phyloP scores from a whole-genome alignment of 768 basidiomycete genomes.

The Tylopilus plumbeoviolaceoides region DNA sequence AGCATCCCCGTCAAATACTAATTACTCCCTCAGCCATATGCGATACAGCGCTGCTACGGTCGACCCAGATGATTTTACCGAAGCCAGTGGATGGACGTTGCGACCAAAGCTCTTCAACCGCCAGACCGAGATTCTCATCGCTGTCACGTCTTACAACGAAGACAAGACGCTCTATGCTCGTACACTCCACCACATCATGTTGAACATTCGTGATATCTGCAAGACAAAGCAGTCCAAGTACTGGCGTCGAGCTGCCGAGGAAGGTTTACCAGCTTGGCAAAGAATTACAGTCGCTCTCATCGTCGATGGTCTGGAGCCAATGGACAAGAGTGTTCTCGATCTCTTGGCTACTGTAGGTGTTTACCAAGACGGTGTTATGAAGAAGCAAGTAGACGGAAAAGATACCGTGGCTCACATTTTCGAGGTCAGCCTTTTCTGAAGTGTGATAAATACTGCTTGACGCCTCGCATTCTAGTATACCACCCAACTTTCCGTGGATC shows the following conservation, averaged over 20 bases:
- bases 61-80: slow-evolving; percentile 85
- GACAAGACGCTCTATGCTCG: slow-evolving; percentile 89
- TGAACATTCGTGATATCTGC: slow-evolving; percentile 97
- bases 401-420: slow-evolving; percentile 93
- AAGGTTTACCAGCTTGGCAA: slow-evolving; percentile 86
- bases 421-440: slow-evolving; percentile 51
- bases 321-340: slow-evolving; percentile 94
- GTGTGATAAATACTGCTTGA: slow-evolving; percentile 3
- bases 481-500: slow-evolving; percentile 90
- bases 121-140: slow-evolving; percentile 89
- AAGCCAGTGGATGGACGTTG: slow-evolving; percentile 78
- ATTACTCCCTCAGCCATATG: slow-evolving; percentile 58
- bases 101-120: slow-evolving; percentile 83
- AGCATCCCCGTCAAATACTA: background rate
- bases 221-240: slow-evolving; percentile 93
- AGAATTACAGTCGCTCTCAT: slow-evolving; percentile 87
- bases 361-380: slow-evolving; percentile 95
- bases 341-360: slow-evolving; percentile 86
- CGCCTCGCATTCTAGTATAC: slow-evolving; percentile 63
- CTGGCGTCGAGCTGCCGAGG: slow-evolving; percentile 80
- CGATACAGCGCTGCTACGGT: slow-evolving; percentile 89
- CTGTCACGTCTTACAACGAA: slow-evolving; percentile 91
- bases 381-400: slow-evolving; percentile 86
- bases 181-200: slow-evolving; percentile 93
- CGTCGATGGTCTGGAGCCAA: slow-evolving; percentile 88